phyloP scores from a whole-genome alignment of 2,329 filamentous ascomycete genomes.

The Plenodomus lindquistii region DNA sequence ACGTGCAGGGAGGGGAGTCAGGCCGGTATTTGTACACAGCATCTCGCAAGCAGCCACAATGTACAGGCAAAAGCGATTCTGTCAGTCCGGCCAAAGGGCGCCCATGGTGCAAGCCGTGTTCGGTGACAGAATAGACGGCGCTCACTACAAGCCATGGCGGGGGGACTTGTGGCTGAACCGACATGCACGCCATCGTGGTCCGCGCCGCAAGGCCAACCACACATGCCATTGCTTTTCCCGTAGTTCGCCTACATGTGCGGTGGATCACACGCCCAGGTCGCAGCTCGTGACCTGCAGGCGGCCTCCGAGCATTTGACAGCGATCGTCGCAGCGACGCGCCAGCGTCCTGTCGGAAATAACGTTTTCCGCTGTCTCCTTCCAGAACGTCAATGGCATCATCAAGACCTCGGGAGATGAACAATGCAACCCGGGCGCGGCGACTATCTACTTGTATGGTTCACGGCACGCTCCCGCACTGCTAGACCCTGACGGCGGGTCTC shows the following conservation, averaged over 20 bases:
- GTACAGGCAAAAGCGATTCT: not conserved
- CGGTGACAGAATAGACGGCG: not conserved
- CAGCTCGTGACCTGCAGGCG: not conserved
- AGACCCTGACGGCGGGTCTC: constrained; percentile 19
- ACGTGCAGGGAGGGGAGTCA: constrained; percentile 17
- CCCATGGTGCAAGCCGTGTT: not conserved
- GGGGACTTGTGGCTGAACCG: constrained; percentile 15
- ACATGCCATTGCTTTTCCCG: constrained; percentile 36
- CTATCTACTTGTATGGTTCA: constrained; percentile 1
- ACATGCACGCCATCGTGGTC: constrained; percentile 18
- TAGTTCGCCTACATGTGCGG: constrained; percentile 4
- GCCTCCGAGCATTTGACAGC: too few relatives aligned
- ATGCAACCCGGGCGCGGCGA: constrained; percentile 21
- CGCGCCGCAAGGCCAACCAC: constrained; percentile 18
- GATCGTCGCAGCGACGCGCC: too few relatives aligned
- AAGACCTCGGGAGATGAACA: constrained; percentile 18
- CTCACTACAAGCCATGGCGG: not conserved
- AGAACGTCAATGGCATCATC: not conserved
- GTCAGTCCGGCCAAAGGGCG: not conserved
- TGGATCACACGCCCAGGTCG: too few relatives aligned
- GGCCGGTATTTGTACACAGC: constrained; percentile 14
- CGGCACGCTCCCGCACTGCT: constrained; percentile 36
- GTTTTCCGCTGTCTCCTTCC: not conserved
- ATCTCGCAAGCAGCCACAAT: constrained; percentile 7
- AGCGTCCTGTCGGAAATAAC: constrained; percentile 6